Evolutionary conservation across 2,329 filamentous ascomycete genomes (phyloP), one percentile per base, ranked within the genome.

Genomic region (Xylaria sp.): DNA sequence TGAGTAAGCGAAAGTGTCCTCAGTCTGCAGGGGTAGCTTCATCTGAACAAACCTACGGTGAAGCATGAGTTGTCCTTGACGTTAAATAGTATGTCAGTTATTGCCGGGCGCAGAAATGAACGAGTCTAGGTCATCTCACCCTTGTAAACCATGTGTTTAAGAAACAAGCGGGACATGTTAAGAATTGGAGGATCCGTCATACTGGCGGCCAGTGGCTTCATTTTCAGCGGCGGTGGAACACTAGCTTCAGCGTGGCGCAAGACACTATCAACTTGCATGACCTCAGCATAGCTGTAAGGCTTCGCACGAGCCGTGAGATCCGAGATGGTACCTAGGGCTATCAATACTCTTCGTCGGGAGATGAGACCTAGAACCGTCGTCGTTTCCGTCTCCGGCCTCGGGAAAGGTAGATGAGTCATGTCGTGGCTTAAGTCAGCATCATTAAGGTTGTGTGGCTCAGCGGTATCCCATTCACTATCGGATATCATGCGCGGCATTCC

Each of bases 301-400:
- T 47, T 47, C n/a, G n/a, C 44, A 47, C 44, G n/a, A n/a, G 44
- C 44, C n/a, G 44, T 21, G 6, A 47, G 44, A 47, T 47, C 44
- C n/a, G 44, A 10, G n/a, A 47, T 23, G n/a, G n/a, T 9, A 21
- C 44, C 44, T 10, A 47, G n/a, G n/a, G 44, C 44, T 6, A 47
- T 21, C n/a, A 23, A 21, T n/a, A 47, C n/a, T 3, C 44, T n/a
- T 21, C n/a, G n/a, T 23, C 44, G 44, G 1, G 44, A 18, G 9
- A 21, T 47, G 3, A 47, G 8, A 21, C 44, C n/a, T 10, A 47
- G n/a, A 23, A 47, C 44, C 44, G 44, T 47, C 8, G 44, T 47
- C 18, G n/a, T 47, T 21, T 47, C 44, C 8, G 44, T 47, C n/a
- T 47, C 44, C 8, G 44, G 44, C n/a, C 44, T 47, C 6, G 44